These are phyloP conservation scores for Naganishia sp. DNA, from an alignment of 1,284 basidiomycete genomes.

Conservation along the genomic window DNA sequence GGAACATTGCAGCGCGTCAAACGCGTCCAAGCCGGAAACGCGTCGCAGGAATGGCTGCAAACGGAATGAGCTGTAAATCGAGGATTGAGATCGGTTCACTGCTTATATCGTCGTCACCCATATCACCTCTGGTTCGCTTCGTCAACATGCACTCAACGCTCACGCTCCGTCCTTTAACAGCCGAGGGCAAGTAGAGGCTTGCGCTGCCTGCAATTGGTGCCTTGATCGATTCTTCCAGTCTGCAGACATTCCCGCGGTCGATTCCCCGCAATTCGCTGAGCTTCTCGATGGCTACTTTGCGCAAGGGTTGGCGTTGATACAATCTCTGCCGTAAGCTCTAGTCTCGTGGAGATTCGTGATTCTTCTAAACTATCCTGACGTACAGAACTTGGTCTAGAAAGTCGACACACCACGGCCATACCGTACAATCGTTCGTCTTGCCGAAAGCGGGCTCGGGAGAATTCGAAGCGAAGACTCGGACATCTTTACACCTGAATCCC, in stretches of 20 bases:
- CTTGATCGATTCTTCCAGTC: not conserved
- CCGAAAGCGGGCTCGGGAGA: not conserved
- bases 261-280: constrained; percentile 8
- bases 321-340: constrained; percentile 17
- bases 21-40: not conserved
- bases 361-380: not conserved
- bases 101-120: not conserved
- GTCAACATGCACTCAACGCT: not conserved
- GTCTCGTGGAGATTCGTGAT: no score
- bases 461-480: not conserved
- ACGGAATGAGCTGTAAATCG: constrained; percentile 7
- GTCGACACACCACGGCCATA: constrained; percentile 11
- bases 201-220: not conserved
- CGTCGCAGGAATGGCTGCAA: constrained; percentile 2
- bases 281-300: constrained; percentile 19
- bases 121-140: no score
- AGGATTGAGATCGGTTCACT: not conserved
- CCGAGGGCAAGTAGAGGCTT: constrained; percentile 1
- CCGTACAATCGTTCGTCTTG: constrained; percentile 26
- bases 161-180: not conserved
- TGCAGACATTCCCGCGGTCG: constrained; percentile 19
- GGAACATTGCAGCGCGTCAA: not conserved
- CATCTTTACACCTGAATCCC: constrained; percentile 4
- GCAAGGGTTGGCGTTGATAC: constrained; percentile 23
- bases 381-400: constrained; percentile 25